Evolutionary conservation across 192 early-diverging fungal species (phyloP).

Genomic region (Coemansia sp.): DNA sequence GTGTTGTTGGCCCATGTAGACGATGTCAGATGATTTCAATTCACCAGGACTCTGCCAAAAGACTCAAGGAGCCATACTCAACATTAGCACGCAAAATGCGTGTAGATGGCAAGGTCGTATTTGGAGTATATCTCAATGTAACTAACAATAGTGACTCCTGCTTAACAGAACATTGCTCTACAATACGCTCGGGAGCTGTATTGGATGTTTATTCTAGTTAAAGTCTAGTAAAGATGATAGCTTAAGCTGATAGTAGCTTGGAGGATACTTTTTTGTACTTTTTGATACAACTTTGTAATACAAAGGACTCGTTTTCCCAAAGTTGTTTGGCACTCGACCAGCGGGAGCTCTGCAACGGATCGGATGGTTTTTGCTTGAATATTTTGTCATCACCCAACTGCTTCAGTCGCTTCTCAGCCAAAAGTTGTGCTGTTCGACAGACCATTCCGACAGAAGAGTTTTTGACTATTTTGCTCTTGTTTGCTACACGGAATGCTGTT

Average conservation of each 20-base stretch:
- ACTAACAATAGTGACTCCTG: background rate
- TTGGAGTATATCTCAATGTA: slow-evolving; percentile 45
- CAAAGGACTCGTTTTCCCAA: slow-evolving; percentile 31
- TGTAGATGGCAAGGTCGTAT: slow-evolving; percentile 46
- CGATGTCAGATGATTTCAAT: slow-evolving; percentile 78
- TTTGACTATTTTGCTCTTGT: slow-evolving; percentile 27
- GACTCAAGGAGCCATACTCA: slow-evolving; percentile 64
- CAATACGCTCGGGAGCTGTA: slow-evolving; percentile 5
- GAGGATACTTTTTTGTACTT: slow-evolving; percentile 27
- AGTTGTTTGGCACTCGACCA: slow-evolving; percentile 42
- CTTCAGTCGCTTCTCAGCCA: slow-evolving; percentile 29
- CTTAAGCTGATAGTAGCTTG: slow-evolving; percentile 16
- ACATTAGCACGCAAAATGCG: slow-evolving; percentile 51
- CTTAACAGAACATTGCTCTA: background rate
- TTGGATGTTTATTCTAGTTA: slow-evolving; percentile 1
- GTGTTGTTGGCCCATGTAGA: slow-evolving; percentile 61
- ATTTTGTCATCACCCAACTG: slow-evolving; percentile 24
- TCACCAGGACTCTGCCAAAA: slow-evolving; percentile 61
- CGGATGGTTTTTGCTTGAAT: slow-evolving; percentile 8
- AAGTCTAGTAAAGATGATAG: background rate
- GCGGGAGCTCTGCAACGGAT: slow-evolving; percentile 9
- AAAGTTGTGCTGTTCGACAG: slow-evolving; percentile 16
- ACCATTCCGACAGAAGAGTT: slow-evolving; percentile 22
- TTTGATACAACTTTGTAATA: slow-evolving; percentile 29
- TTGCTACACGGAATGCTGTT: slow-evolving; percentile 40